Percentiles rank a stretch among this genome's conserved stretches.
Evolutionary conservation across 1,139 yeast genomes (phyloP).

Genomic region (Candida sp.): DNA sequence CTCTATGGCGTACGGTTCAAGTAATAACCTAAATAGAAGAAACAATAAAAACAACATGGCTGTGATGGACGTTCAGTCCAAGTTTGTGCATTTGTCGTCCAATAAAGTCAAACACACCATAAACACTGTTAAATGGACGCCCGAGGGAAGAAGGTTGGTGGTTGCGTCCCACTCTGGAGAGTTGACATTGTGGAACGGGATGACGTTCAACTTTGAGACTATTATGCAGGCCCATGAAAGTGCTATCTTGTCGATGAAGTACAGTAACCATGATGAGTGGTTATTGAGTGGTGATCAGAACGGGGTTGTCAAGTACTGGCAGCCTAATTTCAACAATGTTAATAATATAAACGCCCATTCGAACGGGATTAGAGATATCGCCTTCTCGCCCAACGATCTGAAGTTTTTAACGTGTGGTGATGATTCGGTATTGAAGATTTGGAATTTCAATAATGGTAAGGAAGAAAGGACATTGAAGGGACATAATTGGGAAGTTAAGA

Average conservation of each 20-base stretch:
- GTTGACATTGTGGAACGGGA: conserved; percentile 96
- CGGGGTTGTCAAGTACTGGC: conserved; percentile 95
- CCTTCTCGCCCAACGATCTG: conserved; percentile 89
- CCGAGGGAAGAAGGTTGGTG: conserved; percentile 89
- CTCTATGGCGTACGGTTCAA: conserved; percentile 58
- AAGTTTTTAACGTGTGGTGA: conserved; percentile 94
- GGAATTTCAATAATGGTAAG: conserved; percentile 92
- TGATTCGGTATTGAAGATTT: conserved; percentile 85
- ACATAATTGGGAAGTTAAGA: conserved; percentile 99
- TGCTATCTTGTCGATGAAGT: conserved; percentile 79
- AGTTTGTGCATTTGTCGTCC: conserved; percentile 89
- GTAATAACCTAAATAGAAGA: conserved; percentile 22
- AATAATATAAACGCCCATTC: conserved; percentile 82
- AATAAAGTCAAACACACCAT: conserved; percentile 94
- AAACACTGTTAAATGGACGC: conserved; percentile 93
- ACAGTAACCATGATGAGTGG: conserved; percentile 96
- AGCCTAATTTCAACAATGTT: conserved; percentile 96
- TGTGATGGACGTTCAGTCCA: conserved; percentile 67
- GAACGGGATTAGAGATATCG: conserved; percentile 83
- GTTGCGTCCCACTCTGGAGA: conserved; percentile 96
- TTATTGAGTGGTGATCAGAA: conserved; percentile 91
- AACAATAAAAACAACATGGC: conserved; percentile 45
- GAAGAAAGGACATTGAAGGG: conserved; percentile 86
- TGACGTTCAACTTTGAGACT: conserved; percentile 94
- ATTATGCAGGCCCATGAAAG: conserved; percentile 99